Conservation (phyloP, 2,329 filamentous ascomycete species). For the Chaetomium globosum region DNA sequence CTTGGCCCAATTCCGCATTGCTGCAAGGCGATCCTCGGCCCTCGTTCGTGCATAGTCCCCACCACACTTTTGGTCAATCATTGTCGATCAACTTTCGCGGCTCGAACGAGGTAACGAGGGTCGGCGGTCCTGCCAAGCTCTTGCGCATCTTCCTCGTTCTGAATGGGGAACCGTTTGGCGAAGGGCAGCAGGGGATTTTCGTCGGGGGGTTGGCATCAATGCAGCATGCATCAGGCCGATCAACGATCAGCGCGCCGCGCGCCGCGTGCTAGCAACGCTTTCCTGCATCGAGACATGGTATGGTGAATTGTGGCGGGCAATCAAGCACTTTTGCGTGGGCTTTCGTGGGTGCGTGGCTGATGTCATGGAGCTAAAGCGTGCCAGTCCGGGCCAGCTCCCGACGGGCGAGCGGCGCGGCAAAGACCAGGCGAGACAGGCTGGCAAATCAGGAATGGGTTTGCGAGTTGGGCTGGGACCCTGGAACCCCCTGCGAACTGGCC, state of each 20-base stretch:
- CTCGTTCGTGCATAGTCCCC: constrained; percentile 1
- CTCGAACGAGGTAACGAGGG: not conserved
- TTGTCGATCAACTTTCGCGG: constrained; percentile 11
- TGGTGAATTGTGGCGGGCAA: not conserved
- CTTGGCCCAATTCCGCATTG: constrained; percentile 12
- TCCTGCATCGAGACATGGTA: constrained; percentile 6
- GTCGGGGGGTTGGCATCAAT: not conserved
- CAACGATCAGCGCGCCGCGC: constrained; percentile 15
- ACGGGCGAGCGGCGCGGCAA: not conserved
- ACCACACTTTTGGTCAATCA: constrained; percentile 5
- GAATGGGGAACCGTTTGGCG: constrained; percentile 27
- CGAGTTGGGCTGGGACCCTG: not conserved
- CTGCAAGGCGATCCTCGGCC: constrained; percentile 6
- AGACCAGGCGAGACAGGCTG: not conserved
- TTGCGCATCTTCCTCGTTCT: constrained; percentile 1
- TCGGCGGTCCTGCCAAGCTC: constrained; percentile 8
- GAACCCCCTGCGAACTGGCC: too few relatives aligned
- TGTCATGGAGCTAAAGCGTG: constrained; percentile 13
- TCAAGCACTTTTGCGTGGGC: not conserved
- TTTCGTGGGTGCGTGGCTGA: constrained; percentile 8
- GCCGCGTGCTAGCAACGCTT: constrained; percentile 13
- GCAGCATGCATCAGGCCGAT: constrained; percentile 8
- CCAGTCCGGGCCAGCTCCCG: constrained; percentile 4
- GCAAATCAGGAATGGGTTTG: constrained; percentile 11
- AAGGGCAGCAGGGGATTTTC: constrained; percentile 21